Percentiles rank a stretch among this genome's conserved stretches.
Conservation (phyloP, 139 green algal species). For the Raphidocelis subcapitata region DNA sequence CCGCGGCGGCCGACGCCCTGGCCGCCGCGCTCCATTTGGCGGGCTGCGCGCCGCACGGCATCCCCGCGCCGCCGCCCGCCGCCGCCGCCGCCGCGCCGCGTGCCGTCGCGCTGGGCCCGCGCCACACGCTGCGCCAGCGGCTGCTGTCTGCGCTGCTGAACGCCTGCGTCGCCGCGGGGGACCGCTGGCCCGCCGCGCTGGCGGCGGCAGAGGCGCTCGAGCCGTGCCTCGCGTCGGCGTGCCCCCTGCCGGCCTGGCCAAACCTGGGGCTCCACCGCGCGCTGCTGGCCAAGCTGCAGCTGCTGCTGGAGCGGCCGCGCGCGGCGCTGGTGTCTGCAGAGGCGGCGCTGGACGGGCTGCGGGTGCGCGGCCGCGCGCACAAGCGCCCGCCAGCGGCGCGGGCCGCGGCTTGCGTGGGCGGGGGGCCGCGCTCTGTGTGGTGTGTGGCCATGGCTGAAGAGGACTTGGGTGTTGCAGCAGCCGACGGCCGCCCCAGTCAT, state of each 20-base stretch:
- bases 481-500: too few species aligned
- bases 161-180: conserved; percentile 21
- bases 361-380: too few species aligned
- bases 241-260: conserved; percentile 38
- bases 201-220: conserved; percentile 22
- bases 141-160: conserved; percentile 35
- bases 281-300: conserved; percentile 41
- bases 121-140: conserved; percentile 36
- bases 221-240: conserved; percentile 33
- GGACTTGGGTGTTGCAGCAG: too few species aligned
- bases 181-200: conserved; percentile 38
- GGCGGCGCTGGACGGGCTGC: conserved; percentile 29
- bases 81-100: too few species aligned
- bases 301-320: conserved; percentile 32
- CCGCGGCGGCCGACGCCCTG: too few species aligned
- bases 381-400: too few species aligned
- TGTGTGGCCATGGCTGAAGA: too few species aligned
- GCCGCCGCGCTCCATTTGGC: too few species aligned
- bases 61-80: too few species aligned
- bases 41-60: too few species aligned
- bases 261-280: conserved; percentile 42
- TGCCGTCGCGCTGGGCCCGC: conserved; percentile 5
- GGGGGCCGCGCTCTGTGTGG: too few species aligned
- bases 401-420: too few species aligned
- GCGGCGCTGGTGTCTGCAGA: conserved; percentile 27